Evolutionary conservation across 169 alveolate genomes (phyloP), one percentile per base, ranked within the genome.

Genomic region (Plasmodium gonderi): DNA sequence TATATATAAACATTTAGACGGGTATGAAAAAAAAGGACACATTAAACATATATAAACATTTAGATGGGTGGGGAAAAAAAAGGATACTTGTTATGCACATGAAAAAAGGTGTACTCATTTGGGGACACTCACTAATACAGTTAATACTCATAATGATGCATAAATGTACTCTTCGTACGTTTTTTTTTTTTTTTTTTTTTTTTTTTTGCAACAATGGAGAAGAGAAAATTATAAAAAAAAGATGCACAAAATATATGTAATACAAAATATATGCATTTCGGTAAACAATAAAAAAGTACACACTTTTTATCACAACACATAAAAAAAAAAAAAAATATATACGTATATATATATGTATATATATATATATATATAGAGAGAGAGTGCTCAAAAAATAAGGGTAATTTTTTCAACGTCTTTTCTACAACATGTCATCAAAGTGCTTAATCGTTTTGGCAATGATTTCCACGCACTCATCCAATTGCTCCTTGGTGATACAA

Each of bases 401-500:
- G n/a, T n/a, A n/a, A n/a, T n/a, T n/a, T n/a, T n/a, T n/a, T n/a
- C n/a, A n/a, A n/a, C n/a, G n/a, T n/a, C 40, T 23, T 12, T 8
- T 79, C 36, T 67, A 80, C 64, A 80, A 51, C n/a, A 68, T 54
- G 31, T 68, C 91, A 17, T 95, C 80, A 79, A 94, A 87, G 17
- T 89, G 83, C 51, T 87, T 79, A 67, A 97, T 26, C 12, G 96
- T 91, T 40, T 95, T 82, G 20, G 68, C n/a, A 78, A 97, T 96
- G 1, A 95, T 92, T 23, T 87, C 90, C 65, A 91, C 40, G 9
- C 98, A 98, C 23, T 96, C 96, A 45, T 92, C 95, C 29, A 97
- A 45, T 79, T 97, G 97, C 31, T 90, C 92, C 45, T 96, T 95
- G 14, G 96, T 96, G 75, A 97, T 97, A 45, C 95, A 95, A 44